A percentile compares a stretch with the other conserved stretches of the same genome.
Conservation (phyloP, 2,329 filamentous ascomycete species). For the Biscogniauxia marginata region DNA sequence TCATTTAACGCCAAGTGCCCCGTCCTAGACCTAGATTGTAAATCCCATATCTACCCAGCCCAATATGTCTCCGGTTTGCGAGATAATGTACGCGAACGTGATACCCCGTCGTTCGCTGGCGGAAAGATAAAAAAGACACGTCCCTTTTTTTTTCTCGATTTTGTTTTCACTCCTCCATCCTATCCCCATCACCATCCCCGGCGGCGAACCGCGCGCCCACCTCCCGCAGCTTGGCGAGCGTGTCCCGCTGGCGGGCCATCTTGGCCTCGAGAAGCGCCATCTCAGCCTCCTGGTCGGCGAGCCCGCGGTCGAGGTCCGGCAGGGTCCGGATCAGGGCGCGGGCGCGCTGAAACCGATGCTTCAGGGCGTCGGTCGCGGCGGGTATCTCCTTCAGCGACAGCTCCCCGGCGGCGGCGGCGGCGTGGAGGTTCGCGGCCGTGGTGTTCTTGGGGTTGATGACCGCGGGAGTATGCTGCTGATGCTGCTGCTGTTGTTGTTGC, state of each 20-base stretch:
- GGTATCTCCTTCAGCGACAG: slow-evolving; percentile 71
- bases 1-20: too few species aligned
- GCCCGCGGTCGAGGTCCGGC: slow-evolving; percentile 66
- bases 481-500: slow-evolving; percentile 2
- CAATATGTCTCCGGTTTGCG: too few species aligned
- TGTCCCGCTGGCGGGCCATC: slow-evolving; percentile 60
- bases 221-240: slow-evolving; percentile 54
- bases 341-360: slow-evolving; percentile 80
- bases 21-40: too few species aligned
- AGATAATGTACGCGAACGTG: too few species aligned
- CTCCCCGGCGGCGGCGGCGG: slow-evolving; percentile 29
- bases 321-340: slow-evolving; percentile 62
- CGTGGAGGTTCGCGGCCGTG: slow-evolving; percentile 30
- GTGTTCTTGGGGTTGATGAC: slow-evolving; percentile 16
- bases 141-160: background rate
- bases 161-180: slow-evolving; percentile 40
- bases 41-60: too few species aligned
- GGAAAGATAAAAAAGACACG: too few species aligned
- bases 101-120: too few species aligned
- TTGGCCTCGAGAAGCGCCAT: slow-evolving; percentile 63
- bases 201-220: slow-evolving; percentile 44
- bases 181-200: slow-evolving; percentile 34
- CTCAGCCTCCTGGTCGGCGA: slow-evolving; percentile 70
- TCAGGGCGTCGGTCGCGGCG: slow-evolving; percentile 73
- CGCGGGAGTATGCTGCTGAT: background rate